Evolutionary conservation across 2,329 filamentous ascomycete species (phyloP).

Genomic region (Passalora sequoiae): DNA sequence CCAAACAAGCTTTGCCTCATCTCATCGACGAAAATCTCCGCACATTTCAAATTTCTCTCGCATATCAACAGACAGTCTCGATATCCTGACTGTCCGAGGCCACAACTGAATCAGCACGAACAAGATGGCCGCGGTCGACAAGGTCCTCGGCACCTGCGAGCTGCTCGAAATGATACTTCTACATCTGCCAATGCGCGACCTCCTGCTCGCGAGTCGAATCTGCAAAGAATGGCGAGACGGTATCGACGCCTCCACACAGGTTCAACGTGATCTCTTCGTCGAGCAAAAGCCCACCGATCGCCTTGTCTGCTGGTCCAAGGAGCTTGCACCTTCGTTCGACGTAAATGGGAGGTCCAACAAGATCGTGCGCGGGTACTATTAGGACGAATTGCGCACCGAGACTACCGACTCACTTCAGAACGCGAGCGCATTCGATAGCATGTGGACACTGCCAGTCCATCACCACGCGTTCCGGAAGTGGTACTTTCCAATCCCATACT

Average conservation of each 20-base stretch:
- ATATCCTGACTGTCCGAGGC: not conserved
- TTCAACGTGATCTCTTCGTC: not conserved
- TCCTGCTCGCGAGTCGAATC: slow-evolving; percentile 1
- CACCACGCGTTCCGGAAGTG: too few relatives aligned
- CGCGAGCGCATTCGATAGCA: too few relatives aligned
- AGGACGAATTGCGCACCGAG: too few relatives aligned
- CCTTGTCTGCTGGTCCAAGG: not conserved
- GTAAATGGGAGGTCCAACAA: too few relatives aligned
- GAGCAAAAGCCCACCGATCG: not conserved
- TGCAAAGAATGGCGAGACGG: not conserved
- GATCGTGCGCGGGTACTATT: too few relatives aligned
- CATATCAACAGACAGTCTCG: too few relatives aligned
- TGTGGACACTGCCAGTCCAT: too few relatives aligned
- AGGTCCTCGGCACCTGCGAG: not conserved
- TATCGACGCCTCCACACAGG: not conserved
- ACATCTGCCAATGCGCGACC: slow-evolving; percentile 1
- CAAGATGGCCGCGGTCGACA: not conserved
- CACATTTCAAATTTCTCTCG: too few relatives aligned
- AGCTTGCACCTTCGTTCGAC: not conserved
- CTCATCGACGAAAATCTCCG: too few relatives aligned
- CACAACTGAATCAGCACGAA: not conserved
- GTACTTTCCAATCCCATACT: too few relatives aligned
- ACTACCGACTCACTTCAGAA: too few relatives aligned
- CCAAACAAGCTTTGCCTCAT: too few relatives aligned
- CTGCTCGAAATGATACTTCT: not conserved